Conservation (phyloP, 208 protist species). For the Trypanosoma avium region DNA sequence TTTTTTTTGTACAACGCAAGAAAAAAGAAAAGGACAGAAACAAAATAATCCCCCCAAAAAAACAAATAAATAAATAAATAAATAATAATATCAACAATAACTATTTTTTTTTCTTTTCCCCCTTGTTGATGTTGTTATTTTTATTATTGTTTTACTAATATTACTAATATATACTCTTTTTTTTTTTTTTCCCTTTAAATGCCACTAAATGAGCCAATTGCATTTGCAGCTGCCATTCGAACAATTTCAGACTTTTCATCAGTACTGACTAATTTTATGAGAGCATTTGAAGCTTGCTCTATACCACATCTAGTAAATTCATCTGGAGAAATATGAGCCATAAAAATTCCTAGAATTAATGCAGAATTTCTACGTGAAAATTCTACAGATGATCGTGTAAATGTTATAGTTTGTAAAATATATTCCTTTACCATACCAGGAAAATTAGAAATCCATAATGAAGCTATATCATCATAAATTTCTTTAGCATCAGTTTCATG, state of each 20-base stretch:
- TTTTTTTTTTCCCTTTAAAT: conserved; percentile 1
- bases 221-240: not conserved
- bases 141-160: no score
- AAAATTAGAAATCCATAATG: conserved; percentile 19
- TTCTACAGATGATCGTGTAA: conserved; percentile 16
- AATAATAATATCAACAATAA: not conserved
- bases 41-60: not conserved
- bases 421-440: conserved; percentile 15
- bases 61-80: not conserved
- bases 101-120: no score
- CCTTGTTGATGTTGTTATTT: no score
- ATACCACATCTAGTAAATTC: not conserved
- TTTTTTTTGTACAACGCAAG: no score
- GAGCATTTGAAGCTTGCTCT: not conserved
- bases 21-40: not conserved
- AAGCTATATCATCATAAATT: conserved; percentile 18
- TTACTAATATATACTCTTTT: no score
- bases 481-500: conserved; percentile 18
- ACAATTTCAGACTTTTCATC: not conserved
- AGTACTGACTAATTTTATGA: not conserved
- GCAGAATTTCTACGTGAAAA: conserved; percentile 7
- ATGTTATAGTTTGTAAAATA: conserved; percentile 1
- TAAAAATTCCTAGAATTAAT: conserved; percentile 1
- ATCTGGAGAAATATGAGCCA: conserved; percentile 6
- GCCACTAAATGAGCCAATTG: conserved; percentile 15